phyloP scores from a whole-genome alignment of 495 filamentous ascomycete species.

The Apodospora peruviana region DNA sequence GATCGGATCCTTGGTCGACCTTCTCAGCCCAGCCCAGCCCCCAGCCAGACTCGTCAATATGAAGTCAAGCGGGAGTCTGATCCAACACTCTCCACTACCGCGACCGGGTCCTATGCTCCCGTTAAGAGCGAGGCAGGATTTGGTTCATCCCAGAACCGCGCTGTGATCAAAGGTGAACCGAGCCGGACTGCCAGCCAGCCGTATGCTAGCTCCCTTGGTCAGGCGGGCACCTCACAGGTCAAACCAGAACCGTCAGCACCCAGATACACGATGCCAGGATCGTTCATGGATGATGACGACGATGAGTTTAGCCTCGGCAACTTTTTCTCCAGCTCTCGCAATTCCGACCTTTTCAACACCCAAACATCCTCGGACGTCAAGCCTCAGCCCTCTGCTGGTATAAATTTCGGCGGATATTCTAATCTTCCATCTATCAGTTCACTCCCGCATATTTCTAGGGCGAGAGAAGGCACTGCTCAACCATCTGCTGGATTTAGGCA shows the following conservation, averaged over 20 bases:
- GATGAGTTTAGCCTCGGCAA: slow-evolving; percentile 1
- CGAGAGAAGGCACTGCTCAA: neutral
- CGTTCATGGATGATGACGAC: slow-evolving; percentile 7
- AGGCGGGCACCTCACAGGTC: neutral
- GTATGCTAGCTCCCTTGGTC: too few relatives aligned
- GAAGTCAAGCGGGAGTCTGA: neutral
- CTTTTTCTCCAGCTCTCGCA: neutral
- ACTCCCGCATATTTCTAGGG: neutral
- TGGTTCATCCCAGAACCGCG: neutral
- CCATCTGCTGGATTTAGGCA: neutral
- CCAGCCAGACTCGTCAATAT: neutral
- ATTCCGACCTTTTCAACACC: too few relatives aligned
- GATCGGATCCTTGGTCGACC: slow-evolving; percentile 8
- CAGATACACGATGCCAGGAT: slow-evolving; percentile 9
- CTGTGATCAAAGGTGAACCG: neutral
- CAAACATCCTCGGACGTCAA: too few relatives aligned
- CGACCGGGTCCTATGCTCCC: slow-evolving; percentile 1
- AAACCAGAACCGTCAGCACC: neutral
- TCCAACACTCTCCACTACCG: neutral
- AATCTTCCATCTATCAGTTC: too few relatives aligned
- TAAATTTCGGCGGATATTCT: too few relatives aligned
- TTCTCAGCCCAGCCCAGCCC: neutral
- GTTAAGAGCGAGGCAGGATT: neutral
- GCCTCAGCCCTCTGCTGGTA: too few relatives aligned
- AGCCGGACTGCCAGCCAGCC: too few relatives aligned